Percentiles rank a stretch among this genome's conserved stretches.
phyloP scores from a whole-genome alignment of 2,329 filamentous ascomycete species.

The Eutypella sp. region DNA sequence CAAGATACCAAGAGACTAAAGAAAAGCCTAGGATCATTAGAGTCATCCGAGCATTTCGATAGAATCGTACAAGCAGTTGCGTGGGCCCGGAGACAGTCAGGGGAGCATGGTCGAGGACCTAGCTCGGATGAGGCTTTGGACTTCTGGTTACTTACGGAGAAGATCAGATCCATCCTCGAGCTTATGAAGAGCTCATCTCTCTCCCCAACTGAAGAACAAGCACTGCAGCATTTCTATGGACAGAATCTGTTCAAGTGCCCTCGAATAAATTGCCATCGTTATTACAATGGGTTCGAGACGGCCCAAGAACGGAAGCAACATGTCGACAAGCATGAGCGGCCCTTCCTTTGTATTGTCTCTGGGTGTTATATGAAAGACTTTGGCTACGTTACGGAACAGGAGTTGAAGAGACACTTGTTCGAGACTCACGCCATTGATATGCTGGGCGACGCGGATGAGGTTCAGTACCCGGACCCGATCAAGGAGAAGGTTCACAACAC shows the following conservation, averaged over 20 bases:
- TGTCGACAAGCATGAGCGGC: conserved; percentile 29
- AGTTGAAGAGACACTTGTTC: conserved; percentile 28
- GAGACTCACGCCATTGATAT: conserved; percentile 15
- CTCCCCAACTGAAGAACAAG: conserved; percentile 22
- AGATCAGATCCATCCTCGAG: conserved; percentile 19
- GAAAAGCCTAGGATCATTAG: conserved; percentile 1
- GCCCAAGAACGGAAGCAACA: conserved; percentile 26
- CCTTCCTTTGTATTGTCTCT: conserved; percentile 28
- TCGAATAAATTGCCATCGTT: conserved; percentile 30
- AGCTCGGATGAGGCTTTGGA: conserved; percentile 11
- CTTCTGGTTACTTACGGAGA: conserved; percentile 7
- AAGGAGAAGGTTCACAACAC: conserved; percentile 1
- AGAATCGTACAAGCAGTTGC: conserved; percentile 10
- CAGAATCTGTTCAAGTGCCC: conserved; percentile 14
- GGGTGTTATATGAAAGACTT: conserved; percentile 27
- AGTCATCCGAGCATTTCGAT: conserved; percentile 6
- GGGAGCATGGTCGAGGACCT: conserved; percentile 8
- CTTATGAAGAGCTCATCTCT: conserved; percentile 2
- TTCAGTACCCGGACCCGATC: conserved; percentile 14
- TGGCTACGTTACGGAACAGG: conserved; percentile 29
- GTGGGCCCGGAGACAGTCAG: conserved; percentile 13
- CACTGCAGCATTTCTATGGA: conserved; percentile 11
- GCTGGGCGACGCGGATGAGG: conserved; percentile 7
- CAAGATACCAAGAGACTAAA: conserved; percentile 7
- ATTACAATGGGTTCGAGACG: conserved; percentile 32